Conservation (phyloP, 306 rosid genomes). For the Ochetophila trinervis region DNA sequence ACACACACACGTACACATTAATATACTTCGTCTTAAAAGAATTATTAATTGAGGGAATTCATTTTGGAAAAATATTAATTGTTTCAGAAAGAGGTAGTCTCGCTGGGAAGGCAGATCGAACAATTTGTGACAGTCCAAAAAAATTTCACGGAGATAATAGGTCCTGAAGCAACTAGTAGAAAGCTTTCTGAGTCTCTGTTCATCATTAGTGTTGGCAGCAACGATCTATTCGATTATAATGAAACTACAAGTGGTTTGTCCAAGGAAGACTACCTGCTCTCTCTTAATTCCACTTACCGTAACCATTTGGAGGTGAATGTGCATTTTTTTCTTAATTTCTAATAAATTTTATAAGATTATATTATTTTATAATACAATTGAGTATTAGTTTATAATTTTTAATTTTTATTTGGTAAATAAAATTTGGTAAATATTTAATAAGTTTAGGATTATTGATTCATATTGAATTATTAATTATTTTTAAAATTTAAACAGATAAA, state of each 20-base stretch:
- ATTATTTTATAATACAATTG: too few relatives aligned
- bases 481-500: too few relatives aligned
- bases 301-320: conserved; percentile 25
- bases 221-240: conserved; percentile 41
- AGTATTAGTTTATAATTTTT: too few relatives aligned
- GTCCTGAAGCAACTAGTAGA: neutral
- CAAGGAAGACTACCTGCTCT: neutral
- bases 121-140: conserved; percentile 36
- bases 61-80: neutral
- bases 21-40: too few relatives aligned
- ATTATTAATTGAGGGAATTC: too few relatives aligned
- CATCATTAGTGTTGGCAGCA: conserved; percentile 44
- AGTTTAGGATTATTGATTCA: too few relatives aligned
- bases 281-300: conserved; percentile 20
- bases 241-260: neutral
- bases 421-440: too few relatives aligned
- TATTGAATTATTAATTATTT: too few relatives aligned
- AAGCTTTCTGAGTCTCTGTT: conserved; percentile 39
- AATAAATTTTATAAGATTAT: too few relatives aligned
- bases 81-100: conserved; percentile 37
- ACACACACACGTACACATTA: neutral
- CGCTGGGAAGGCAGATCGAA: conserved; percentile 35
- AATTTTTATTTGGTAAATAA: too few relatives aligned
- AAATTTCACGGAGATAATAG: conserved; percentile 23
- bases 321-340: too few relatives aligned